A percentile compares a stretch with the other conserved stretches of the same genome.
These are phyloP conservation scores for Urochloa ruziziensis DNA, from an alignment of 176 grass and related monocot genomes.

Conservation along the genomic window DNA sequence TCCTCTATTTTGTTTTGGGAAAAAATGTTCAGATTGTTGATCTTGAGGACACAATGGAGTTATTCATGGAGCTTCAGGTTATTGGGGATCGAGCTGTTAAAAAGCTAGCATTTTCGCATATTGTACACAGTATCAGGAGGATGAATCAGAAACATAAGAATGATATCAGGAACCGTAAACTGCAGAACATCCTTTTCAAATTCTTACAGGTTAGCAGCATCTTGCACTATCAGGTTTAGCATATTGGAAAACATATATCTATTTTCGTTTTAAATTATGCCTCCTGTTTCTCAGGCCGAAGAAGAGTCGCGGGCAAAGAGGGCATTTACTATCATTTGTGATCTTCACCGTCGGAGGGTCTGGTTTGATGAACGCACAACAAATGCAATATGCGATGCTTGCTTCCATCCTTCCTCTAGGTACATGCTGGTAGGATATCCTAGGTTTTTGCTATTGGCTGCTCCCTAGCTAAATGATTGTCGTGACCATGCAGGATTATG, in stretches of 20 bases:
- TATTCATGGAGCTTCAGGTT: conserved; percentile 94
- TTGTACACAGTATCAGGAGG: conserved; percentile 78
- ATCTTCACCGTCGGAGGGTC: conserved; percentile 83
- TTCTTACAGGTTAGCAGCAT: conserved; percentile 63
- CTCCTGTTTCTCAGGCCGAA: conserved; percentile 51
- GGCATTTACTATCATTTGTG: conserved; percentile 81
- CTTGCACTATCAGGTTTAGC: neutral
- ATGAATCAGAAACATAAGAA: conserved; percentile 98
- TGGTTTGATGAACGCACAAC: conserved; percentile 96
- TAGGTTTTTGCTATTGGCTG: neutral
- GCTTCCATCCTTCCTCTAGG: conserved; percentile 88
- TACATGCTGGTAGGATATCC: conserved; percentile 25
- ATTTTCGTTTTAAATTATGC: neutral
- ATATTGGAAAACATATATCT: neutral
- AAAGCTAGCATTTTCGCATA: conserved; percentile 90
- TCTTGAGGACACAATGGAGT: conserved; percentile 75
- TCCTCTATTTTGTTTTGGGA: neutral
- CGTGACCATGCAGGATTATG: conserved; percentile 63
- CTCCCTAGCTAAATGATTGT: conserved; percentile 21
- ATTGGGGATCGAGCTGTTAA: conserved; percentile 76
- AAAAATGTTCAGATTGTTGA: conserved; percentile 62
- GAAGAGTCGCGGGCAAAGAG: conserved; percentile 90
- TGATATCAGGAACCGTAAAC: conserved; percentile 69
- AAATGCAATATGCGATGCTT: conserved; percentile 91
- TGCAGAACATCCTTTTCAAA: conserved; percentile 76